phyloP scores from a whole-genome alignment of 2,329 filamentous ascomycete species.

The Phaeosphaeriaceae sp. region DNA sequence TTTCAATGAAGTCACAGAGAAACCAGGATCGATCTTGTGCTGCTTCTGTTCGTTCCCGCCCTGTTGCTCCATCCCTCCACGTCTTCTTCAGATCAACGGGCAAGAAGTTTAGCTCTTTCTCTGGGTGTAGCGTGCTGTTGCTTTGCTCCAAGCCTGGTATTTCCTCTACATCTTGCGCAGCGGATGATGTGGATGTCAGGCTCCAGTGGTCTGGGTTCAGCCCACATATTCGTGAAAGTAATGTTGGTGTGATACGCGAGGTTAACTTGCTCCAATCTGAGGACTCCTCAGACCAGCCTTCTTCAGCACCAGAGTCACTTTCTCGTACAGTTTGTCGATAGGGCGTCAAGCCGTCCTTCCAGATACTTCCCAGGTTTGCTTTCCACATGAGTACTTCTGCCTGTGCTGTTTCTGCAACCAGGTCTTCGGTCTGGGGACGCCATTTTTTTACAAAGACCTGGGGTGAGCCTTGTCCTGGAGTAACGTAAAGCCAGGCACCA shows the following conservation, averaged over 20 bases:
- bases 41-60: conserved; percentile 66
- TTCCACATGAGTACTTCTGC: conserved; percentile 57
- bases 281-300: conserved; percentile 49
- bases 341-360: conserved; percentile 59
- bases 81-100: conserved; percentile 67
- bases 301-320: conserved; percentile 35
- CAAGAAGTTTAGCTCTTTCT: conserved; percentile 59
- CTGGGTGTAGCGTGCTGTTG: conserved; percentile 37
- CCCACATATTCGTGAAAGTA: conserved; percentile 60
- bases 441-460: conserved; percentile 64
- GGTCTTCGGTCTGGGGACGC: conserved; percentile 56
- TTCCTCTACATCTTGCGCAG: conserved; percentile 61
- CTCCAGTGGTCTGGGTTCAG: conserved; percentile 58
- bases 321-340: conserved; percentile 53
- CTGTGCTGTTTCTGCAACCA: conserved; percentile 51
- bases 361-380: conserved; percentile 63
- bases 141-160: conserved; percentile 62
- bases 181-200: conserved; percentile 64
- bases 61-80: conserved; percentile 67
- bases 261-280: conserved; percentile 63
- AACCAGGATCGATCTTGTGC: conserved; percentile 69
- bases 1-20: conserved; percentile 59
- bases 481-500: conserved; percentile 66
- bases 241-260: conserved; percentile 53
- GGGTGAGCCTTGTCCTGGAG: conserved; percentile 42